Base-by-base conservation (phyloP, 495 filamentous ascomycete species). In the Penicillium arizonense region DNA sequence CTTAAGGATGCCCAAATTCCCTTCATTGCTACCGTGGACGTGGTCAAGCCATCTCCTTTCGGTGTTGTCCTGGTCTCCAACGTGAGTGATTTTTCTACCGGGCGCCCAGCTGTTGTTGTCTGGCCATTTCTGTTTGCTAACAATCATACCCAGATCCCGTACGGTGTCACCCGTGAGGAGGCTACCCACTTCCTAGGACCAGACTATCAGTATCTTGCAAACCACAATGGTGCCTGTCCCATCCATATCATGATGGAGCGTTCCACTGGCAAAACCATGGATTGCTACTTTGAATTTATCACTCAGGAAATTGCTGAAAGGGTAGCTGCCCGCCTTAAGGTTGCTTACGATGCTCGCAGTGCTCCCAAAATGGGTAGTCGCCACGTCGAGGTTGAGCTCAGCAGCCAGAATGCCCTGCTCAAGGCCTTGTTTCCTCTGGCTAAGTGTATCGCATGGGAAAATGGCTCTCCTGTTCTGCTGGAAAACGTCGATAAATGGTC, bases 211-310 rank as follows among this genome's bases (percentile, higher is more conserved):
- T 13, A 1, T 4, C 74, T 38, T 80, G 83, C 40, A 57, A 67
- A 2, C 28, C 28, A 30, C 28, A 30, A 30, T 30, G 28, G 28
- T 6, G 75, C 84, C 5, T 84, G 82, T 45, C 76, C 87, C 0
- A 70, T 92, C 9, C 89, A 94, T 58, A 90, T 94, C 54, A 88
- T 91, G 56, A 90, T 94, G 87, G 89, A 93, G 44, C 84, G 87
- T 7, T 73, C 82, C 0, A 88, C 86, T 1, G 80, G 80, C 42
- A 93, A 92, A 77, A 92, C 89, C 0, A 82, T 85, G 67, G 87
- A 91, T 45, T 86, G 80, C 51, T 94, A 75, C 55, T 82, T 89
- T 28, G 89, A 94, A 60, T 84, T 91, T 42, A 47, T 70, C 28
- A 78, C 73, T 5, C 50, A 70, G 0, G 52, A 69, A 0, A 83